phyloP scores from a whole-genome alignment of 2,329 filamentous ascomycete species.

The Penicillium expansum region DNA sequence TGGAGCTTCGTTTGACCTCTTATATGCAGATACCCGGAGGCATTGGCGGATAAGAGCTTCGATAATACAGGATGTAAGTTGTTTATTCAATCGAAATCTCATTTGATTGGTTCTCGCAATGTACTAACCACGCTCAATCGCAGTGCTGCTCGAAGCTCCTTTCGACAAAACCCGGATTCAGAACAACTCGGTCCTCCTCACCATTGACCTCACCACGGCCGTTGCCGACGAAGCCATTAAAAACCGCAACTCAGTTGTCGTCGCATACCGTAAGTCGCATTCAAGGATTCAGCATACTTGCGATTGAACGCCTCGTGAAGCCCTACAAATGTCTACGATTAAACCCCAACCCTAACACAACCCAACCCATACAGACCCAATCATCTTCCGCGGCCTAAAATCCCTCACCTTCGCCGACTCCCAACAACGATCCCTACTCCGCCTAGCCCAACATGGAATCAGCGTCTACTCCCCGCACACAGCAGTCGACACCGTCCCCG shows the following conservation, averaged over 20 bases:
- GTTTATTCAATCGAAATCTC: neutral
- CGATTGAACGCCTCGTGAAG: neutral
- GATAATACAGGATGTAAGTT: slow-evolving; percentile 82
- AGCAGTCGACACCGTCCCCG: slow-evolving; percentile 80
- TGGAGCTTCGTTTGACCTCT: slow-evolving; percentile 11
- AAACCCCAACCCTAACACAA: neutral
- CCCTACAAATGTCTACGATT: neutral
- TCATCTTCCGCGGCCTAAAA: slow-evolving; percentile 93
- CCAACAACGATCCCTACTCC: slow-evolving; percentile 81
- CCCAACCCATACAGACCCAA: slow-evolving; percentile 64
- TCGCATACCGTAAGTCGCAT: slow-evolving; percentile 77
- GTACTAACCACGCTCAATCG: slow-evolving; percentile 3
- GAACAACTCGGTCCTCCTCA: slow-evolving; percentile 70
- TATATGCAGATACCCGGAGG: slow-evolving; percentile 72
- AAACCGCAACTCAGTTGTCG: slow-evolving; percentile 71
- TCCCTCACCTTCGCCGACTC: slow-evolving; percentile 78
- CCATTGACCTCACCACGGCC: slow-evolving; percentile 84
- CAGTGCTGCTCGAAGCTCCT: slow-evolving; percentile 68
- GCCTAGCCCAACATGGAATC: slow-evolving; percentile 79
- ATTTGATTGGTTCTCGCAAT: neutral
- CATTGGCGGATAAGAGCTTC: slow-evolving; percentile 83
- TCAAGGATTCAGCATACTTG: neutral
- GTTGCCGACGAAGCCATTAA: slow-evolving; percentile 88
- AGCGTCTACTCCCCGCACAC: slow-evolving; percentile 97
- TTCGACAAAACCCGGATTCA: slow-evolving; percentile 56